These are phyloP conservation scores for Trichocomaceae sp. DNA, from an alignment of 2,329 filamentous ascomycete species.

Conservation along the genomic window DNA sequence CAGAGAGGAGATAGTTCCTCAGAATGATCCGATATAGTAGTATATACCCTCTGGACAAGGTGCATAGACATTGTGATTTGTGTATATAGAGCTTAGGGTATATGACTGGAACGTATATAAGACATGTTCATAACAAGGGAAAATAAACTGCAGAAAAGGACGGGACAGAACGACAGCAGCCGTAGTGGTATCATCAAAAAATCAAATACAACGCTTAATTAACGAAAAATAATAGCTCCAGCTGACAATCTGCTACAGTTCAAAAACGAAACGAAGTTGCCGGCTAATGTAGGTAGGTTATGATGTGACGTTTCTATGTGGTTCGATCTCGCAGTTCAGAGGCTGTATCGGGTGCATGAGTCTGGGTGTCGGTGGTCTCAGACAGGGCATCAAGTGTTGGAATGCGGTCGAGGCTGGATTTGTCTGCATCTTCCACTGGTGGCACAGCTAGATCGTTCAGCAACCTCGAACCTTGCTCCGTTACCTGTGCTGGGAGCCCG, in stretches of 20 bases:
- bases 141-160: neutral
- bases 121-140: neutral
- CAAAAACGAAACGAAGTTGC: neutral
- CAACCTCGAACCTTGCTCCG: conserved; percentile 18
- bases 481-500: conserved; percentile 19
- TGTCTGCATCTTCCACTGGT: conserved; percentile 18
- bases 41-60: too few relatives aligned
- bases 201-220: neutral
- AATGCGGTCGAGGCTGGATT: conserved; percentile 28
- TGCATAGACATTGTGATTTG: too few relatives aligned
- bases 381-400: conserved; percentile 30
- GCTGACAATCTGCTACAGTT: neutral
- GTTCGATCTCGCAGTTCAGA: conserved; percentile 9
- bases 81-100: neutral
- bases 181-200: conserved; percentile 8
- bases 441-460: conserved; percentile 17
- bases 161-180: neutral
- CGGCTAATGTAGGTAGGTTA: neutral
- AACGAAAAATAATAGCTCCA: neutral
- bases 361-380: conserved; percentile 23
- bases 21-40: too few relatives aligned
- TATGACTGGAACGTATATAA: neutral
- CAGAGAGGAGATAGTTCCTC: too few relatives aligned
- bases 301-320: neutral
- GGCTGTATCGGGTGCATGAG: conserved; percentile 10